Evolutionary conservation across 768 basidiomycete species (phyloP).

Genomic region (Rhodotorula graminis): DNA sequence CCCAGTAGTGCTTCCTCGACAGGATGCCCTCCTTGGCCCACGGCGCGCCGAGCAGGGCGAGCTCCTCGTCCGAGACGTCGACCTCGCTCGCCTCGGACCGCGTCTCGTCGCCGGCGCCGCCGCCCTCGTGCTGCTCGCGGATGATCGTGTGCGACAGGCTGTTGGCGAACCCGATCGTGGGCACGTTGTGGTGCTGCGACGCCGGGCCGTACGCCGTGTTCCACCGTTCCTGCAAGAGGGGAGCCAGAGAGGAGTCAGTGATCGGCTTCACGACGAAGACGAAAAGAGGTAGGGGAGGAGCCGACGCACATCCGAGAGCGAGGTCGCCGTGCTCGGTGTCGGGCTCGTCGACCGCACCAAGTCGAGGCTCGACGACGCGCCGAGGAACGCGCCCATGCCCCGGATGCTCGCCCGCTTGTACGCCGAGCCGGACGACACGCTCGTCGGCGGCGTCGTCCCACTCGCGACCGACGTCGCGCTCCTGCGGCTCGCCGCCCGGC

Average conservation of each 20-base stretch:
- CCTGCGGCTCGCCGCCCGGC: constrained; percentile 55
- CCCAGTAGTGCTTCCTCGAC: constrained; percentile 91
- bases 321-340: constrained; percentile 87
- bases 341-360: constrained; percentile 73
- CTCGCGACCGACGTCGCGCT: constrained; percentile 36
- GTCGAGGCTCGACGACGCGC: constrained; percentile 63
- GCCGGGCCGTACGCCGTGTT: constrained; percentile 33
- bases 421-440: constrained; percentile 51
- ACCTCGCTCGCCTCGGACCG: constrained; percentile 58
- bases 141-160: constrained; percentile 98
- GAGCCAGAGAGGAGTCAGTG: not conserved
- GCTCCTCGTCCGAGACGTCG: constrained; percentile 67
- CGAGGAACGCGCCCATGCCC: constrained; percentile 76
- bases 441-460: not conserved
- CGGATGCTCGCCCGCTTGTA: constrained; percentile 89
- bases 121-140: constrained; percentile 77
- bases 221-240: constrained; percentile 50
- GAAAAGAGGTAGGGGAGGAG: not conserved
- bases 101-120: constrained; percentile 57
- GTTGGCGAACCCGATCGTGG: constrained; percentile 91
- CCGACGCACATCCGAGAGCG: constrained; percentile 61
- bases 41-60: constrained; percentile 88
- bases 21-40: constrained; percentile 99
- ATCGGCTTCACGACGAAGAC: no score
- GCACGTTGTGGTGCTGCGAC: constrained; percentile 47